A percentile compares a stretch with the other conserved stretches of the same genome.
These are phyloP conservation scores for Alnus glutinosa DNA, from an alignment of 306 rosid species.

Conservation along the genomic window DNA sequence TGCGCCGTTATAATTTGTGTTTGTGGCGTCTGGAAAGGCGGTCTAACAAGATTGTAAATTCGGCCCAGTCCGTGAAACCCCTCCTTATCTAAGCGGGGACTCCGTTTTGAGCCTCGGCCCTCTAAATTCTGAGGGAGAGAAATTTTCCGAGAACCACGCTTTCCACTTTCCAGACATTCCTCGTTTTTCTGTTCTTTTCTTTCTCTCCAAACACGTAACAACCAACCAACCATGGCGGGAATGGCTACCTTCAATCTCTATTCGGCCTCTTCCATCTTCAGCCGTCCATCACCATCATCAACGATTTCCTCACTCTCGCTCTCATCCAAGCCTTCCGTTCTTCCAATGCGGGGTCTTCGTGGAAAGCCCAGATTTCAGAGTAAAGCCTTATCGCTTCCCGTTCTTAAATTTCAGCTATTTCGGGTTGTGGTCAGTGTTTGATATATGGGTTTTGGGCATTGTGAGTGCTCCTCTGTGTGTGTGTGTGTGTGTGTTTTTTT, in stretches of 20 bases:
- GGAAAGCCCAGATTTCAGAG: constrained; percentile 46
- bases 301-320: constrained; percentile 25
- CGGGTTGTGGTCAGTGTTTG: background rate
- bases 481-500: no score
- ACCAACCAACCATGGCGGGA: constrained; percentile 55
- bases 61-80: background rate
- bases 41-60: no score
- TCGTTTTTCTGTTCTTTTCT: background rate
- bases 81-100: constrained; percentile 10
- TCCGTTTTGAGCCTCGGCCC: background rate
- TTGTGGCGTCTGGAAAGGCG: no score
- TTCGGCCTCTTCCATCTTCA: constrained; percentile 39
- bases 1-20: no score
- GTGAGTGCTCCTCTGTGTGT: background rate
- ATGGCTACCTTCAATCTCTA: constrained; percentile 45
- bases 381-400: constrained; percentile 25
- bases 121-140: background rate
- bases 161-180: background rate
- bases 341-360: constrained; percentile 34
- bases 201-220: background rate
- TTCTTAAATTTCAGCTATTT: background rate
- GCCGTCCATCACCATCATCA: constrained; percentile 27
- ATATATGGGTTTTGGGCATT: background rate
- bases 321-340: constrained; percentile 42
- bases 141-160: background rate